Percentiles rank a stretch among this genome's conserved stretches.
Evolutionary conservation across 140 eudicot genomes (phyloP).

Genomic region (Ambrosia hybrid): DNA sequence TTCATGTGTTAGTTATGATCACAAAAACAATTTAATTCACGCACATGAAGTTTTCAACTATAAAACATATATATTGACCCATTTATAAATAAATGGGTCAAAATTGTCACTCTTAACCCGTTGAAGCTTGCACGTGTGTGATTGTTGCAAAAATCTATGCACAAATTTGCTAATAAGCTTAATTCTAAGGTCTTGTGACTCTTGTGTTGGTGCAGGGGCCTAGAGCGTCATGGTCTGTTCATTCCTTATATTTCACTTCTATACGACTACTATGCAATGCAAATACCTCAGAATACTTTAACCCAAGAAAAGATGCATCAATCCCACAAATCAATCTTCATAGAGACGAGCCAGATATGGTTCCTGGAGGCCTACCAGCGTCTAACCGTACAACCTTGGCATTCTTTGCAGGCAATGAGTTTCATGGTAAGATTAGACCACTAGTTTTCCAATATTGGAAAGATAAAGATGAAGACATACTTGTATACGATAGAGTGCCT

Average conservation of each 20-base stretch:
- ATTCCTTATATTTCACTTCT: constrained; percentile 71
- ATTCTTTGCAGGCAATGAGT: constrained; percentile 74
- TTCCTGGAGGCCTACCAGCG: constrained; percentile 50
- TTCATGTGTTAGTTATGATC: background rate
- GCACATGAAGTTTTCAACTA: too few relatives aligned
- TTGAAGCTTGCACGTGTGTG: background rate
- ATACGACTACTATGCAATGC: constrained; percentile 89
- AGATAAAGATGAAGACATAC: constrained; percentile 59
- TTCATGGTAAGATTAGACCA: constrained; percentile 70
- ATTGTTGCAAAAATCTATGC: background rate
- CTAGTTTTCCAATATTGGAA: constrained; percentile 59
- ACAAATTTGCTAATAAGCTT: background rate
- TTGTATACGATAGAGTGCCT: constrained; percentile 49
- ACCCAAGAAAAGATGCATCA: constrained; percentile 80
- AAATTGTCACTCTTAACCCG: background rate
- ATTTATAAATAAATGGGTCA: too few relatives aligned
- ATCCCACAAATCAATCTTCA: constrained; percentile 72
- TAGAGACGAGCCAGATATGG: constrained; percentile 41
- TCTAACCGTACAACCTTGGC: constrained; percentile 60
- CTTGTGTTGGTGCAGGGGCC: constrained; percentile 63
- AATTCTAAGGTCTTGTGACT: constrained; percentile 1
- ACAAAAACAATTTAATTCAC: background rate
- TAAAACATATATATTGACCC: too few relatives aligned
- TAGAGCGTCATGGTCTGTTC: constrained; percentile 82
- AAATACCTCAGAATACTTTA: constrained; percentile 80